A percentile compares a stretch with the other conserved stretches of the same genome.
These are phyloP conservation scores for Penicillium parvum DNA, from an alignment of 495 filamentous ascomycete species.

Conservation along the genomic window DNA sequence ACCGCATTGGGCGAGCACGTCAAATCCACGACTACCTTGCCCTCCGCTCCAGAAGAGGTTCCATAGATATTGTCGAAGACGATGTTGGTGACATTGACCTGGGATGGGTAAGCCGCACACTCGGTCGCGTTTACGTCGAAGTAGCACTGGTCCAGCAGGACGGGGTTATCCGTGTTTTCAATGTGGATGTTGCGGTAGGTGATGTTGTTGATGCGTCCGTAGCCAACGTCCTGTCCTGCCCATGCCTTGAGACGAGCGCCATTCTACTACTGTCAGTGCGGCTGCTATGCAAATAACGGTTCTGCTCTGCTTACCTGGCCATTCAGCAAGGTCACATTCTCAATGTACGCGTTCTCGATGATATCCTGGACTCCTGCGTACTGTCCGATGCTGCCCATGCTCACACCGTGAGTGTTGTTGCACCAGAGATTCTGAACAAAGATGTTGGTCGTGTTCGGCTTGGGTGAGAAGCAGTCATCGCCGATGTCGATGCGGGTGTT, in stretches of 20 bases:
- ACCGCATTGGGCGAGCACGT: conserved; percentile 51
- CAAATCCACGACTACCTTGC: conserved; percentile 45
- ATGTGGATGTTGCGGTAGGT: conserved; percentile 55
- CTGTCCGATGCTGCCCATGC: conserved; percentile 56
- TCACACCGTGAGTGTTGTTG: conserved; percentile 54
- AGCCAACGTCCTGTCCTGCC: conserved; percentile 48
- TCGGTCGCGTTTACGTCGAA: conserved; percentile 49
- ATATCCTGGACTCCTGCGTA: conserved; percentile 49
- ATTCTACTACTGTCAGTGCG: conserved; percentile 30
- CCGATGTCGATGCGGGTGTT: conserved; percentile 50
- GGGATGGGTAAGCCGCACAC: conserved; percentile 47
- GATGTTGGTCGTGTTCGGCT: conserved; percentile 54
- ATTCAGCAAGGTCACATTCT: conserved; percentile 54
- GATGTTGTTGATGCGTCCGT: conserved; percentile 55
- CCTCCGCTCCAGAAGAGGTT: conserved; percentile 47
- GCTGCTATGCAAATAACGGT: neutral
- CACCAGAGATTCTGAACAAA: conserved; percentile 56
- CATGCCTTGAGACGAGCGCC: conserved; percentile 55
- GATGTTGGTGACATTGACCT: conserved; percentile 53
- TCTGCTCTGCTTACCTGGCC: conserved; percentile 29
- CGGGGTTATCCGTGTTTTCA: conserved; percentile 50
- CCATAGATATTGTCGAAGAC: conserved; percentile 53
- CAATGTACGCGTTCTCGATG: conserved; percentile 50
- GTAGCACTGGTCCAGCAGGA: conserved; percentile 56
- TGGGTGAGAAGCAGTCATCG: conserved; percentile 58